phyloP scores from a whole-genome alignment of 768 basidiomycete genomes.

The Pulveroboletus sp. region DNA sequence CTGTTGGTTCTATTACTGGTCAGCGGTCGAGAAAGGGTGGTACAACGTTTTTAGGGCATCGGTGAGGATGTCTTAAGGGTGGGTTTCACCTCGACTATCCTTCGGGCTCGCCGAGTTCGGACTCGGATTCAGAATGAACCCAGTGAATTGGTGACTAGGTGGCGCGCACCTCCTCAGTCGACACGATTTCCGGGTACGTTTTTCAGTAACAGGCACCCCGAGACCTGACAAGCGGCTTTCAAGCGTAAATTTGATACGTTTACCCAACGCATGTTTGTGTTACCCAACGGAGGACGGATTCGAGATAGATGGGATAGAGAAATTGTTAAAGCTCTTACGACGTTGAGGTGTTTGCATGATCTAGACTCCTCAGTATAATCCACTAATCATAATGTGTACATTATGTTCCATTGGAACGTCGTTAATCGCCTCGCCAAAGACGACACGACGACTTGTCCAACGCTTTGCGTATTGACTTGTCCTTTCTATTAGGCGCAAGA shows the following conservation, averaged over 20 bases:
- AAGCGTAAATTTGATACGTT: conserved; percentile 47
- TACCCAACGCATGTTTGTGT: conserved; percentile 46
- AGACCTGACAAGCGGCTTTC: neutral
- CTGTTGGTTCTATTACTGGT: too few relatives aligned
- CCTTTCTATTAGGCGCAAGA: conserved; percentile 40
- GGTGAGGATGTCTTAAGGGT: too few relatives aligned
- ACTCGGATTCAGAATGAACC: too few relatives aligned
- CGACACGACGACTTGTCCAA: conserved; percentile 40
- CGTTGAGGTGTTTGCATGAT: conserved; percentile 2
- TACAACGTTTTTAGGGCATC: too few relatives aligned
- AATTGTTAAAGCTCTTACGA: conserved; percentile 38
- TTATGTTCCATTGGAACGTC: neutral
- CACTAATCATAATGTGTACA: neutral
- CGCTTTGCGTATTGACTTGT: conserved; percentile 37
- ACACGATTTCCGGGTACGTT: conserved; percentile 44
- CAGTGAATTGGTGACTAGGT: conserved; percentile 36
- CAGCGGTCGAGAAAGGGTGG: too few relatives aligned
- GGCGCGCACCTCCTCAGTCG: conserved; percentile 39
- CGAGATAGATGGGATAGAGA: conserved; percentile 44
- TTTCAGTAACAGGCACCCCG: too few relatives aligned
- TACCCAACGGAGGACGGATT: conserved; percentile 46
- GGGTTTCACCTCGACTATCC: too few relatives aligned
- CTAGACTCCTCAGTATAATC: neutral
- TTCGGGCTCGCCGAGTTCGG: too few relatives aligned
- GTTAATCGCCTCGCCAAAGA: conserved; percentile 32